Evolutionary conservation across 2,329 filamentous ascomycete species (phyloP), one percentile per base, ranked within the genome.

Genomic region (Cordyceps fumosorosea): DNA sequence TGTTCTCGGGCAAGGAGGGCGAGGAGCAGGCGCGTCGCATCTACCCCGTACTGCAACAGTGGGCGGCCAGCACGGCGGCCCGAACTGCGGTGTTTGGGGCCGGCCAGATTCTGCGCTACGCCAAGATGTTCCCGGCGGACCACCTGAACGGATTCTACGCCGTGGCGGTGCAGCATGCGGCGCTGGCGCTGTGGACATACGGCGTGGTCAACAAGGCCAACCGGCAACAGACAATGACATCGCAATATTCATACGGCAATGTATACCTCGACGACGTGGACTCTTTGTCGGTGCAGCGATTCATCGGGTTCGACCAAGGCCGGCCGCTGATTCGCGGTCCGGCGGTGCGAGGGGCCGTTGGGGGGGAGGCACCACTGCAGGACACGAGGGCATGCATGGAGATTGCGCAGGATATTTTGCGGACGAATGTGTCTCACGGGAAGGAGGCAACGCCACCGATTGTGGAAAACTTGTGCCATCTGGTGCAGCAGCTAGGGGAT

Each of bases 161-260:
- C 0, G 83, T 90, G 7, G 85, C 83, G 0, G 80, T 90, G 0
- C 89, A 90, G 69, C 88, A 90, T 69, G 87, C 86, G 4, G 80
- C 82, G 14, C 76, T 91, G 5, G 83, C 84, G 0, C 75, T 91
- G 47, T 91, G 89, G 89, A 82, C 83, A 0, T 89, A 88, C 66
- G 86, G 87, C 0, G 82, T 90, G 0, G 77, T 87, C 6, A 78
- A 75, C 22, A 73, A 76, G 64, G 78, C 81, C 16, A 70, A 67
- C 55, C 66, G 68, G 10, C 69, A 68, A 71, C 66, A 75, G 66
- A 69, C 69, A 65, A 56, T 70, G 14, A 62, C 69, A 3, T 62
- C 69, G 24, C 74, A 75, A n/a, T 74, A 73, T 60, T 65, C 60
- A 56, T 74, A 66, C 51, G 72, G 78, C 32, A 67, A 72, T 3